Evolutionary conservation across 73 alveolate species (phyloP), one percentile per base, ranked within the genome.

Genomic region (Diophrys sp.): DNA sequence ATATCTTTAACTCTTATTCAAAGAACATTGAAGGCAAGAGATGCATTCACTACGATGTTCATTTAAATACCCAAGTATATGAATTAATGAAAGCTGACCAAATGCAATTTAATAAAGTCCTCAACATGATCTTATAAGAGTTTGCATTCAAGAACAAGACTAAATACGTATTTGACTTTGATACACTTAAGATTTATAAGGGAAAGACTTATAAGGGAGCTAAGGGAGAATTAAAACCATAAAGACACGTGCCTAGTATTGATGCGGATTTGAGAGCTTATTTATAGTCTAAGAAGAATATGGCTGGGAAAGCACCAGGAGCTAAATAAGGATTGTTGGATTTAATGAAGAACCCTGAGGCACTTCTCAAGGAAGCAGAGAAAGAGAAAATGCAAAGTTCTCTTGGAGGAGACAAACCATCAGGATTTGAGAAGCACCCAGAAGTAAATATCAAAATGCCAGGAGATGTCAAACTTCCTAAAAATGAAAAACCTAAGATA

Each of bases 231-330:
- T 18, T 44, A 44, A 44, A 5, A 5, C 62, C 62, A 44, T 5
- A 5, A 44, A 44, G 18, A 44, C 62, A 44, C 62, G 18, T 44
- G n/a, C 62, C 62, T 44, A 44, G n/a, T 11, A 44, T 44, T 44
- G 62, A 44, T 44, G 62, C 62, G 18, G 62, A 44, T 44, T 44
- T 44, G 62, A 44, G 62, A 44, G 62, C 62, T 44, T 44, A 44
- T 18, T 5, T 44, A 11, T 18, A 44, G 18, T 44, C 62, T 11
- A 44, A 44, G 62, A 44, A 44, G 18, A 44, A 44, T 44, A 44
- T 44, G 62, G 62, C 62, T 44, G 5, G 62, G 5, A 44, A 44
- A 18, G 18, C 5, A 44, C 62, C 5, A 44, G 62, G 18, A 44
- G 5, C 5, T 5, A 44, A 44, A 5, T 18, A 5, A 44, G 18